A percentile compares a stretch with the other conserved stretches of the same genome.
These are phyloP conservation scores for Albizia julibrissin DNA, from an alignment of 306 rosid genomes.

Conservation along the genomic window DNA sequence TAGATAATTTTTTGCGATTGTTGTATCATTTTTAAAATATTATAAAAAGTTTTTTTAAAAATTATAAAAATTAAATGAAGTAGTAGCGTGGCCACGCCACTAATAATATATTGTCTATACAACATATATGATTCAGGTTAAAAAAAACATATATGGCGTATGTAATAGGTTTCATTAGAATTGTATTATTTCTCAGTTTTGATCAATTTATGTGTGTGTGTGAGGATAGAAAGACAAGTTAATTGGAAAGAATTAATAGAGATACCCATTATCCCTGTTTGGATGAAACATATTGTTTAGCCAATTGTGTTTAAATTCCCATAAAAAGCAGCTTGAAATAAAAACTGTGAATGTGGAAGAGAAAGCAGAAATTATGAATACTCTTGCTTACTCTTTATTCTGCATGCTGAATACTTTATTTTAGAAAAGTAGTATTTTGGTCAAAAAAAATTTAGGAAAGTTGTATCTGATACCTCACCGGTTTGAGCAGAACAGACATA, in stretches of 20 bases:
- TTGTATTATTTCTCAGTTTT: neutral
- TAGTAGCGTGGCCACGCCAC: neutral
- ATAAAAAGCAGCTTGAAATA: neutral
- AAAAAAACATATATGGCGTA: neutral
- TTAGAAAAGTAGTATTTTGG: neutral
- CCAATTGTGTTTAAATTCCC: neutral
- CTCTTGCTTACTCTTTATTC: neutral
- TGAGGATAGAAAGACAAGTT: neutral
- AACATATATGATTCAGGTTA: neutral
- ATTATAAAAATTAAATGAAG: neutral
- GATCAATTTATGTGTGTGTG: neutral
- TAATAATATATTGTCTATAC: neutral
- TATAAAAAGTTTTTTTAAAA: neutral
- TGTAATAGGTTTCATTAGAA: neutral
- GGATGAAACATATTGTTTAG: neutral
- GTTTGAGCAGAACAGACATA: neutral
- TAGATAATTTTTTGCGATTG: neutral
- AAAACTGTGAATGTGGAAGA: neutral
- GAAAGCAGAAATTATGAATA: neutral
- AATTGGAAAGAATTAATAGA: neutral
- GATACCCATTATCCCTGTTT: neutral
- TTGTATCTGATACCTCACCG: constrained; percentile 1
- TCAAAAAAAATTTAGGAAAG: neutral
- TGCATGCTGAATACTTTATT: neutral
- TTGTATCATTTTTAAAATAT: no score